Evolutionary conservation across 1,139 yeast species (phyloP).

Genomic region (Torulaspora globosa): DNA sequence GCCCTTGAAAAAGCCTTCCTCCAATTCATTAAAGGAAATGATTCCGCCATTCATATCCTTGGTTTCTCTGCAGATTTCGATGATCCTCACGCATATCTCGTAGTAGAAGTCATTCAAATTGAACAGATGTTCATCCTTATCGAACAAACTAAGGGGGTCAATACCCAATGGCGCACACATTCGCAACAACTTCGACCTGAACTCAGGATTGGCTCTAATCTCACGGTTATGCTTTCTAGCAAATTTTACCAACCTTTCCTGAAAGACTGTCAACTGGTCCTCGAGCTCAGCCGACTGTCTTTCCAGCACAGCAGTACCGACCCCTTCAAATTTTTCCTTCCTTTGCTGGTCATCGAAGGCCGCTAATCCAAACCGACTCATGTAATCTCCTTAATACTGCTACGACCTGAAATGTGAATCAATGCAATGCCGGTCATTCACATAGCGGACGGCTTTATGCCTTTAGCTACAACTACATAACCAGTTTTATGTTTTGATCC

Average conservation of each 20-base stretch:
- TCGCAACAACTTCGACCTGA: slow-evolving; percentile 64
- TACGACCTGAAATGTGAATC: background rate
- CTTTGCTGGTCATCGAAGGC: slow-evolving; percentile 26
- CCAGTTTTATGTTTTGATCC: background rate
- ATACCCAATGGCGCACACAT: slow-evolving; percentile 77
- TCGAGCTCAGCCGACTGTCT: slow-evolving; percentile 50
- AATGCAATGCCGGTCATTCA: background rate
- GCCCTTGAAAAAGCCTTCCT: slow-evolving; percentile 37
- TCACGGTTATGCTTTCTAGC: slow-evolving; percentile 63
- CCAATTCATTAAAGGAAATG: slow-evolving; percentile 59
- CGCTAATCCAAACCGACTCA: slow-evolving; percentile 34
- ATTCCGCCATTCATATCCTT: slow-evolving; percentile 77
- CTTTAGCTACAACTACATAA: background rate
- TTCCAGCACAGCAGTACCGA: slow-evolving; percentile 33
- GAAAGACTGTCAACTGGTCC: slow-evolving; percentile 58
- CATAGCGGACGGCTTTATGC: background rate
- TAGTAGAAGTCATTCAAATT: slow-evolving; percentile 54
- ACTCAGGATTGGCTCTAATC: slow-evolving; percentile 58
- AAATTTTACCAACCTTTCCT: slow-evolving; percentile 55
- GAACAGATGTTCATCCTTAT: slow-evolving; percentile 37
- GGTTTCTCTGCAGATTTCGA: slow-evolving; percentile 70
- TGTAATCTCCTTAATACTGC: background rate
- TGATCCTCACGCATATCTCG: slow-evolving; percentile 65
- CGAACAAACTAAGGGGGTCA: slow-evolving; percentile 60
- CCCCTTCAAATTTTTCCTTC: slow-evolving; percentile 17